These are phyloP conservation scores for Trichocomaceae sp. DNA, from an alignment of 2,329 filamentous ascomycete species.

Conservation along the genomic window DNA sequence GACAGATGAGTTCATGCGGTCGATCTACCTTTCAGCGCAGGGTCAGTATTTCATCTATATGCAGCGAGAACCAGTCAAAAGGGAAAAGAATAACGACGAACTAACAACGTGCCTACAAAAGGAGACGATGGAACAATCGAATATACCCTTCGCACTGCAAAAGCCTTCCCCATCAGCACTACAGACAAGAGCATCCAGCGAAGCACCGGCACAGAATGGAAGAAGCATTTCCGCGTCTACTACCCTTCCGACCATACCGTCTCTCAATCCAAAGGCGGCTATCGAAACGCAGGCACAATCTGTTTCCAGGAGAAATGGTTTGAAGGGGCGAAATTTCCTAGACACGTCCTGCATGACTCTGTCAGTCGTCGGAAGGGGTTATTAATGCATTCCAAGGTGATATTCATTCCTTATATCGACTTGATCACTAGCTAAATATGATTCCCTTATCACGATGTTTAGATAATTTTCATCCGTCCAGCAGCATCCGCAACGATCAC, in stretches of 20 bases:
- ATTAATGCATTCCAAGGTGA: slow-evolving; percentile 77
- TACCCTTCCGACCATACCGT: slow-evolving; percentile 74
- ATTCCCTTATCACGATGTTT: too few species aligned
- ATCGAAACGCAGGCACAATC: slow-evolving; percentile 68
- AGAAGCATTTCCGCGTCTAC: slow-evolving; percentile 62
- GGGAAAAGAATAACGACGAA: background rate
- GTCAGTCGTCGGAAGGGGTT: slow-evolving; percentile 63
- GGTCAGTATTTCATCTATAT: slow-evolving; percentile 32
- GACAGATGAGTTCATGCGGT: slow-evolving; percentile 58
- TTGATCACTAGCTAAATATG: too few species aligned
- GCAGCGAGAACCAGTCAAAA: background rate
- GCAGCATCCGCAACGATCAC: slow-evolving; percentile 20
- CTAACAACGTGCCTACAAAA: slow-evolving; percentile 16
- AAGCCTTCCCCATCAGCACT: slow-evolving; percentile 17
- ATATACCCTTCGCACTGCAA: slow-evolving; percentile 33
- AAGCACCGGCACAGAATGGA: slow-evolving; percentile 32
- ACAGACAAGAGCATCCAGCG: slow-evolving; percentile 32
- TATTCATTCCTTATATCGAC: too few species aligned
- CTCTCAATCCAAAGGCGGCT: slow-evolving; percentile 56
- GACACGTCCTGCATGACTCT: slow-evolving; percentile 65
- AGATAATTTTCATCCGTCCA: slow-evolving; percentile 32
- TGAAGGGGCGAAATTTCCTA: slow-evolving; percentile 62
- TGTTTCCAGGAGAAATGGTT: slow-evolving; percentile 71
- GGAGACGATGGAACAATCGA: slow-evolving; percentile 44
- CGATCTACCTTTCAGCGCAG: slow-evolving; percentile 53